Evolutionary conservation across 2,329 filamentous ascomycete species (phyloP), one percentile per base, ranked within the genome.

Genomic region (Pseudonectria buxi): DNA sequence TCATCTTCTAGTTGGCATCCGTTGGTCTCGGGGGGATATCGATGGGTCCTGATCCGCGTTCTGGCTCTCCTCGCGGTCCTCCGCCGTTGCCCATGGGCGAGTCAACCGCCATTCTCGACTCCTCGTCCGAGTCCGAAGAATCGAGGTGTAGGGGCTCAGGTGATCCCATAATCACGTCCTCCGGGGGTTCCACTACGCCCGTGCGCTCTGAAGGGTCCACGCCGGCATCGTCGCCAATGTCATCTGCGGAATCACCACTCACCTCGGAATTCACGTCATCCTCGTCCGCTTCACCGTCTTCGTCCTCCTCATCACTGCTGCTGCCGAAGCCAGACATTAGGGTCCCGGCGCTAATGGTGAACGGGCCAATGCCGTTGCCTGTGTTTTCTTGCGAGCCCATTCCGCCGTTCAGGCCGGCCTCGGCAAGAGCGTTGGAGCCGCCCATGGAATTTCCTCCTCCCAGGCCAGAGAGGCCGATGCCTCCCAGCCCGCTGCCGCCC

Each of bases 231-330:
- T 43, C 42, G 28, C 40, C 46, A 39, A 47, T 44, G 50, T 56
- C 54, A 35, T 60, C 55, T 52, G 46, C 47, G 47, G 54, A 62
- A 59, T 58, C 55, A 40, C 47, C 46, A 63, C 77, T 74, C 64
- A 81, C 78, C 77, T 81, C 78, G 44, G 71, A 78, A 55, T 74
- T 76, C 26, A 77, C 76, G 43, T 86, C 83, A 49, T 86, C 83
- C 46, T 90, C 82, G 47, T 83, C 83, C 39, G 86, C 85, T 41
- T 94, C 86, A 64, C 87, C 84, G 44, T 95, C 90, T 51, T 95
- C 90, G 45, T 96, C 92, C 47, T 96, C 92, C 61, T 95, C 90
- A 50, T 95, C 88, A 54, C 88, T 95, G 32, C 86, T 92, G 63
- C 88, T 94, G 55, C 87, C 89, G 63, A 96, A 96, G 34, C 89